A percentile compares a stretch with the other conserved stretches of the same genome.
phyloP scores from a whole-genome alignment of 202 grass and related monocot genomes.

The Setaria italica region DNA sequence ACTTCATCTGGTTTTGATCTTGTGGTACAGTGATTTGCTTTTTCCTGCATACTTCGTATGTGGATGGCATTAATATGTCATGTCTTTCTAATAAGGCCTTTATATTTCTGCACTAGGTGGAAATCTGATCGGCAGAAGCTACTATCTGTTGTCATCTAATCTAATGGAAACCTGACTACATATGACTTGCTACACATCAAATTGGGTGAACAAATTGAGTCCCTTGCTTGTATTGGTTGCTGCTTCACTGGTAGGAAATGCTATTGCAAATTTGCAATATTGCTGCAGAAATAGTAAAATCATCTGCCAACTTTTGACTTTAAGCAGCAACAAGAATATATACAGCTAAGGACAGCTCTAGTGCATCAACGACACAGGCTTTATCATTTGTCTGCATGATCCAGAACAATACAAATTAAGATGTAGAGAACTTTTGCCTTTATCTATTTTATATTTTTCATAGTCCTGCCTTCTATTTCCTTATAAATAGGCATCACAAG shows the following conservation, averaged over 20 bases:
- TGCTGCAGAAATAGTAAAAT: conserved; percentile 22
- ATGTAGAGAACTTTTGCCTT: not conserved
- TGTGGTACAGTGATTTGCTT: conserved; percentile 19
- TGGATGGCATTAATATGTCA: not conserved
- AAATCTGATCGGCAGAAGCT: conserved; percentile 24
- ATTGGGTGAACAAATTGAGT: conserved; percentile 26
- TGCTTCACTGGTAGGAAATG: conserved; percentile 26
- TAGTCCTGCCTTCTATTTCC: not conserved
- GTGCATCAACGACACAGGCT: not conserved
- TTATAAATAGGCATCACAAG: not conserved
- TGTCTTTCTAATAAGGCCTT: conserved; percentile 22
- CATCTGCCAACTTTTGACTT: conserved; percentile 7
- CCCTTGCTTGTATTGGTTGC: conserved; percentile 8
- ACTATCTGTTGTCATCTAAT: not conserved
- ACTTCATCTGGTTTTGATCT: not conserved
- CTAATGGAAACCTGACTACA: conserved; percentile 15
- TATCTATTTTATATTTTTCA: not conserved
- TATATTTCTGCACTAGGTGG: conserved; percentile 22
- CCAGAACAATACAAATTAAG: conserved; percentile 6
- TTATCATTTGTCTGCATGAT: not conserved
- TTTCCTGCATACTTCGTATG: not conserved
- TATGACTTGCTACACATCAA: not conserved
- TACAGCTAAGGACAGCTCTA: conserved; percentile 4
- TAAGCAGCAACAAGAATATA: conserved; percentile 13
- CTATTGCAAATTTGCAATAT: conserved; percentile 11